Percentiles rank a stretch among this genome's conserved stretches.
phyloP scores from a whole-genome alignment of 257 asterid genomes.

The Solanum neorickii region DNA sequence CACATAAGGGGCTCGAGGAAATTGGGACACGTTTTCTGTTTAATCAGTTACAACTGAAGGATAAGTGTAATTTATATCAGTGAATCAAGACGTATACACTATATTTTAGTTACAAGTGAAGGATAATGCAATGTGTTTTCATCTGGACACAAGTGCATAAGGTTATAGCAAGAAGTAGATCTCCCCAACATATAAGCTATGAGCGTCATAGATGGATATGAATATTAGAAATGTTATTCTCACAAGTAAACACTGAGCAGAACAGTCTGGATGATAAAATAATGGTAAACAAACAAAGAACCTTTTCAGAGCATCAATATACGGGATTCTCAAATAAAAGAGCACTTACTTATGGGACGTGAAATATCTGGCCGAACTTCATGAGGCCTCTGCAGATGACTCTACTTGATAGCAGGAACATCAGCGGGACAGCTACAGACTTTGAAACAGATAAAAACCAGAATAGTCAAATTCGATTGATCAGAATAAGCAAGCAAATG shows the following conservation, averaged over 20 bases:
- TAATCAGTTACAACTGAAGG: neutral
- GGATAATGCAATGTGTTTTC: neutral
- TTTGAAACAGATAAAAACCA: neutral
- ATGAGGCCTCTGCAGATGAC: neutral
- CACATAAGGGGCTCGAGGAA: neutral
- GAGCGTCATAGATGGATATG: neutral
- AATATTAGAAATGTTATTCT: neutral
- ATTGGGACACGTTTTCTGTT: neutral
- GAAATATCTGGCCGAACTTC: neutral
- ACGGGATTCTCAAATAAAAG: neutral
- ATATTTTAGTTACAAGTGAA: neutral
- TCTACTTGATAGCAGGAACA: neutral
- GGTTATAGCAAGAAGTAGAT: neutral
- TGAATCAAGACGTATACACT: neutral
- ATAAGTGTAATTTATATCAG: neutral
- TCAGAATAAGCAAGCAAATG: neutral
- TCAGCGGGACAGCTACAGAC: neutral
- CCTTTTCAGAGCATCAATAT: neutral
- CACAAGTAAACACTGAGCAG: neutral
- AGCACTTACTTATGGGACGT: neutral
- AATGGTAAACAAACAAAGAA: neutral
- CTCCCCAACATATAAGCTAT: neutral
- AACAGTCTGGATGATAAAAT: neutral
- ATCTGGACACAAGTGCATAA: neutral
- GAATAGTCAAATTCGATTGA: neutral